Evolutionary conservation across 768 basidiomycete genomes (phyloP).

Genomic region (Phlebiopsis flavidoalba): DNA sequence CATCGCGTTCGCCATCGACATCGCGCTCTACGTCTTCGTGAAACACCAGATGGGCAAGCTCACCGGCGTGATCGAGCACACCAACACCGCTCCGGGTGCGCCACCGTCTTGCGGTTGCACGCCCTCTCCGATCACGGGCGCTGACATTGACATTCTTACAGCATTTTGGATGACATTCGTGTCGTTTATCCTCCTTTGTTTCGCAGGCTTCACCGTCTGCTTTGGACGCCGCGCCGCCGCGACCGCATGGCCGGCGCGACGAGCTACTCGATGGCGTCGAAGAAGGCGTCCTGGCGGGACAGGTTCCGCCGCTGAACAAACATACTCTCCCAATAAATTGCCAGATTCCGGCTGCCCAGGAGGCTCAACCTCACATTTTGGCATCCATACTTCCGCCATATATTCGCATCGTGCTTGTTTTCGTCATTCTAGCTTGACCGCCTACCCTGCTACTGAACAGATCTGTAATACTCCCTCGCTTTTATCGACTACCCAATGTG

Average conservation of each 20-base stretch:
- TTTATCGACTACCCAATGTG: no score
- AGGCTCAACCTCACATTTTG: no score
- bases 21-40: slow-evolving; percentile 62
- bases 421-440: no score
- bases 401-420: no score
- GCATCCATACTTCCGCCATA: no score
- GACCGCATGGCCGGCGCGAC: slow-evolving; percentile 40
- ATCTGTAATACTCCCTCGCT: no score
- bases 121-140: background rate
- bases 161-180: slow-evolving; percentile 77
- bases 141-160: slow-evolving; percentile 17
- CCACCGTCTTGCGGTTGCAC: slow-evolving; percentile 4
- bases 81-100: slow-evolving; percentile 61
- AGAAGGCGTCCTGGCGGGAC: slow-evolving; percentile 30
- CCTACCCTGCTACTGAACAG: no score
- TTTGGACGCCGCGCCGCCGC: slow-evolving; percentile 53
- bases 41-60: slow-evolving; percentile 54
- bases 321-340: background rate
- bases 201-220: slow-evolving; percentile 68
- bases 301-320: slow-evolving; percentile 17
- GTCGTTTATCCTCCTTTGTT: slow-evolving; percentile 53
- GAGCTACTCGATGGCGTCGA: slow-evolving; percentile 18
- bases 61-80: slow-evolving; percentile 35
- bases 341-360: background rate
- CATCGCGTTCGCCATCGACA: slow-evolving; percentile 73